Evolutionary conservation across 495 filamentous ascomycete genomes (phyloP), one percentile per base, ranked within the genome.

Genomic region (Tirmania nivea): DNA sequence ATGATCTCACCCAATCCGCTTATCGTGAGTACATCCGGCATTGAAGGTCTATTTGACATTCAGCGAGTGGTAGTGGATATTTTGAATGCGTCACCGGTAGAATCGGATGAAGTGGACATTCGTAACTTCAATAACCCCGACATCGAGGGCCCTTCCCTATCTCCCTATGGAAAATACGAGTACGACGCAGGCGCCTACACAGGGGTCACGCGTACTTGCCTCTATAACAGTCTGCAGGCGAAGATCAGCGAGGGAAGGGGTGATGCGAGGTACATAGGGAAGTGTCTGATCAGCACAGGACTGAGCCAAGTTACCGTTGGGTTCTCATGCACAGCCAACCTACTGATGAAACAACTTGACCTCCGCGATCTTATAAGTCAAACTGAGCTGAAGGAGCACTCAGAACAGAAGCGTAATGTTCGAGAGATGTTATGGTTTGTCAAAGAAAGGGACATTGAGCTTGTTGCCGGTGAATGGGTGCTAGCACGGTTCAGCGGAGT

Each of bases 381-480:
- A 7, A 45, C 39, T 17, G 39, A 45, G 17, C 17, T 45, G 7
- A 12, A 17, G 17, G 3, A 14, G 12, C 39, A 12, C 39, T 12
- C 3, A 2, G 12, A 12, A 17, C 2, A 45, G 2, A 12, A 7
- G 1, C 39, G 12, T 17, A 17, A 45, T 45, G 12, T 14, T 17
- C 14, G 11, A 35, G 57, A 62, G 17, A 71, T 70, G 66, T 64
- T 72, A 45, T 57, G 60, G 10, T 71, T 71, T 51, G 65, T 71
- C 34, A 68, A 70, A 50, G 67, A 70, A 54, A 52, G 61, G 10
- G 52, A 67, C 34, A 54, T 72, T 12, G 52, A 66, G 10, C 50
- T 65, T 6, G 59, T 70, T 48, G 71, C 68, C 1, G 69, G 70
- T 20, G 69, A 72, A 61, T 74, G 71, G 71, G 70, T 74, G 34